A percentile compares a stretch with the other conserved stretches of the same genome.
Evolutionary conservation across 1,284 basidiomycete genomes (phyloP).

Genomic region (Sphagnurus paluster): DNA sequence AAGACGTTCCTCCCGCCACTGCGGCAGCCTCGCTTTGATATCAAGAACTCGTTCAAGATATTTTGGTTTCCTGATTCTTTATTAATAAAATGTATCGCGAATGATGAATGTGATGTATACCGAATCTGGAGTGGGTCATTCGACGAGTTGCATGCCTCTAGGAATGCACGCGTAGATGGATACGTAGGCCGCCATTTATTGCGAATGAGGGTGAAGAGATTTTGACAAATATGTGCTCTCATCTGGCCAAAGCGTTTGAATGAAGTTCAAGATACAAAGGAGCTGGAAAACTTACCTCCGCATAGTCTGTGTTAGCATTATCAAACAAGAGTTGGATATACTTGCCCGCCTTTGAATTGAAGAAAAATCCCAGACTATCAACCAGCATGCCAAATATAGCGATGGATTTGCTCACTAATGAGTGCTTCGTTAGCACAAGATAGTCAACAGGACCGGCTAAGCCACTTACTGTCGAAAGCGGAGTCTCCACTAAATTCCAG

Average conservation of each 20-base stretch:
- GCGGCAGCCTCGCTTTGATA: slow-evolving; percentile 58
- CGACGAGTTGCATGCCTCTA: slow-evolving; percentile 59
- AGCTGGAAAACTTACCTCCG: slow-evolving; percentile 58
- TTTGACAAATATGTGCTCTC: slow-evolving; percentile 68
- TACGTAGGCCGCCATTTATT: slow-evolving; percentile 80
- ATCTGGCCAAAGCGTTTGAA: slow-evolving; percentile 45
- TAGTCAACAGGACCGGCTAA: slow-evolving; percentile 12
- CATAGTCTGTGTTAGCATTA: slow-evolving; percentile 79
- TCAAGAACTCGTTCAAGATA: slow-evolving; percentile 58
- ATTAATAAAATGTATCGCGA: slow-evolving; percentile 6
- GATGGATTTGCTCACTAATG: slow-evolving; percentile 68
- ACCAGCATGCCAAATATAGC: slow-evolving; percentile 59
- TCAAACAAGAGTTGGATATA: slow-evolving; percentile 75
- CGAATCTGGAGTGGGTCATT: slow-evolving; percentile 68
- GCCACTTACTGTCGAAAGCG: slow-evolving; percentile 66
- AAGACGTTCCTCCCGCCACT: slow-evolving; percentile 75
- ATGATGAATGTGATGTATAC: slow-evolving; percentile 32
- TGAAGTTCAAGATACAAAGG: slow-evolving; percentile 8
- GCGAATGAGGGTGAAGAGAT: slow-evolving; percentile 61
- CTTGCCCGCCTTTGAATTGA: slow-evolving; percentile 65
- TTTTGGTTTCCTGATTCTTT: slow-evolving; percentile 46
- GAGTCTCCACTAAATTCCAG: slow-evolving; percentile 83
- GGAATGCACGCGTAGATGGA: slow-evolving; percentile 62
- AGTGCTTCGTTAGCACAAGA: slow-evolving; percentile 4
- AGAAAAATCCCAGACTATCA: slow-evolving; percentile 59